Evolutionary conservation across 371 early-diverging fungal genomes (phyloP).

Genomic region (Blakeslea trispora): DNA sequence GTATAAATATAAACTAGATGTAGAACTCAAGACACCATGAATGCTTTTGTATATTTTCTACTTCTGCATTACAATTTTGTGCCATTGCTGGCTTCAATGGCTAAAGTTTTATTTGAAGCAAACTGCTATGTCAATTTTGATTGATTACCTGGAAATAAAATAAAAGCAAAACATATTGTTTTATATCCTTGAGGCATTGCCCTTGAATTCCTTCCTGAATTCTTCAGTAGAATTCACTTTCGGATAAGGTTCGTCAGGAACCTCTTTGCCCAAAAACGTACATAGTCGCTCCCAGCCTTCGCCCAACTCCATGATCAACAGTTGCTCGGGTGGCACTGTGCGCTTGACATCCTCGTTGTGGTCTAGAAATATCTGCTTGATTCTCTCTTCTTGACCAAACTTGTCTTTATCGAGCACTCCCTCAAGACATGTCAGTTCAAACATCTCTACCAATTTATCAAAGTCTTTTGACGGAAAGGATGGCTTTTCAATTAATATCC

Average conservation of each 20-base stretch:
- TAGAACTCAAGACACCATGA: too few relatives aligned
- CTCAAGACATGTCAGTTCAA: slow-evolving; percentile 14
- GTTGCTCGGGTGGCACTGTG: slow-evolving; percentile 5
- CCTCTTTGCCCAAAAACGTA: slow-evolving; percentile 8
- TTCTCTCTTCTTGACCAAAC: slow-evolving; percentile 8
- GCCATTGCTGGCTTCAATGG: too few relatives aligned
- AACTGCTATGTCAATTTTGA: too few relatives aligned
- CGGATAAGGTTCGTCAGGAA: slow-evolving; percentile 15
- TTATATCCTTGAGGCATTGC: too few relatives aligned
- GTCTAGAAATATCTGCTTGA: slow-evolving; percentile 7
- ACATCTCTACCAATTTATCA: slow-evolving; percentile 1
- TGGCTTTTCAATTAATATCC: neutral
- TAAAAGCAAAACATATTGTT: too few relatives aligned
- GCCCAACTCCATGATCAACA: slow-evolving; percentile 11
- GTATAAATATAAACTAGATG: too few relatives aligned
- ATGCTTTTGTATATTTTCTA: too few relatives aligned
- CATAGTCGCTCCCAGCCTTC: slow-evolving; percentile 22
- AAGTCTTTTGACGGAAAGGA: too few relatives aligned
- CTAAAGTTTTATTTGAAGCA: too few relatives aligned
- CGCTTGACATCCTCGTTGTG: slow-evolving; percentile 14
- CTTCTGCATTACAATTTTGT: too few relatives aligned
- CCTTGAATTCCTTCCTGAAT: too few relatives aligned
- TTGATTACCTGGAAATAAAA: too few relatives aligned
- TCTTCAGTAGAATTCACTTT: slow-evolving; percentile 3
- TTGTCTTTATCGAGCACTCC: slow-evolving; percentile 21